Evolutionary conservation across 129 eudicot species (phyloP).

Genomic region (Deinandra increscens): DNA sequence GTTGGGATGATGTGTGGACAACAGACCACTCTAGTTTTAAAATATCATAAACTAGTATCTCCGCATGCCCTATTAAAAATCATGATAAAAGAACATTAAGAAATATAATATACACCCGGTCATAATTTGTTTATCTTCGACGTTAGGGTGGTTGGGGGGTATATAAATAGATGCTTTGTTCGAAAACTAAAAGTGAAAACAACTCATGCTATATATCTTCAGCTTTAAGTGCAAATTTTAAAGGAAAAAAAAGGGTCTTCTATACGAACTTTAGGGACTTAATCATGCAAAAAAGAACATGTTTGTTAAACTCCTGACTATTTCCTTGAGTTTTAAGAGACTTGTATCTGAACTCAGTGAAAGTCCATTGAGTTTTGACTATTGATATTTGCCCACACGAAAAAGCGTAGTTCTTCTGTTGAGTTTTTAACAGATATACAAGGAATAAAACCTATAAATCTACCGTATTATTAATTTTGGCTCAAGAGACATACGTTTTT

Average conservation of each 20-base stretch:
- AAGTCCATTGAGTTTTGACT: neutral
- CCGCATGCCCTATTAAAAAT: slow-evolving; percentile 65
- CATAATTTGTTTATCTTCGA: neutral
- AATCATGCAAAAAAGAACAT: neutral
- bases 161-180: neutral
- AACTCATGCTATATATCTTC: neutral
- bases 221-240: neutral
- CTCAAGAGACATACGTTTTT: slow-evolving; percentile 55
- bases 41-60: slow-evolving; percentile 74
- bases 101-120: neutral
- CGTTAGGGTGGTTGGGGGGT: neutral
- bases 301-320: neutral
- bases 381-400: neutral
- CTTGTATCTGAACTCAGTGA: neutral
- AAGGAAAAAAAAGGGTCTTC: neutral
- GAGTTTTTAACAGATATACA: neutral
- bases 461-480: neutral
- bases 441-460: slow-evolving; percentile 10
- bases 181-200: neutral
- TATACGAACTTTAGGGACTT: neutral
- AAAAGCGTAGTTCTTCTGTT: neutral
- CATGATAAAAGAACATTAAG: slow-evolving; percentile 10
- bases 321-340: neutral
- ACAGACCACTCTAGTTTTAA: slow-evolving; percentile 76
- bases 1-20: slow-evolving; percentile 68